Percentiles rank a stretch among this genome's conserved stretches.
These are phyloP conservation scores for Antrodiella citrinella DNA, from an alignment of 768 basidiomycete species.

Conservation along the genomic window DNA sequence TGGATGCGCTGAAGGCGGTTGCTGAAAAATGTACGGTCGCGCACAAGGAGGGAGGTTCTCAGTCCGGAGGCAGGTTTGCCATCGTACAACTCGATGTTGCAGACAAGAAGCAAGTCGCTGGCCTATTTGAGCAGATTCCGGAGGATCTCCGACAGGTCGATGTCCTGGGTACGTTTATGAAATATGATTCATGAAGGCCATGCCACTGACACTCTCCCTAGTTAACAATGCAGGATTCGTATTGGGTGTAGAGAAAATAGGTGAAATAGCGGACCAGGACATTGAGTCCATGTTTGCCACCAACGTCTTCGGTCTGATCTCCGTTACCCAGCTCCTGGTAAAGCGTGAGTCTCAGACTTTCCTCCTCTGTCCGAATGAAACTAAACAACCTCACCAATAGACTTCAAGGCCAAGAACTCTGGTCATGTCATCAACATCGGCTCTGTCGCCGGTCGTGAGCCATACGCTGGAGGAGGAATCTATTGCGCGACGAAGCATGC, in stretches of 20 bases:
- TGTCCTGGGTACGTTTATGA: constrained; percentile 57
- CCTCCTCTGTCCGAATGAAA: neutral
- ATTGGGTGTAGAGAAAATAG: constrained; percentile 79
- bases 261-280: constrained; percentile 68
- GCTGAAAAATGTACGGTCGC: constrained; percentile 58
- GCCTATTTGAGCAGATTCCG: constrained; percentile 66
- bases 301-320: constrained; percentile 76
- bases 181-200: too few relatives aligned
- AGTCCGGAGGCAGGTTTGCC: constrained; percentile 72
- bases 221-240: constrained; percentile 89
- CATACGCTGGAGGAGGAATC: constrained; percentile 87
- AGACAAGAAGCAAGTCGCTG: constrained; percentile 63
- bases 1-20: constrained; percentile 64
- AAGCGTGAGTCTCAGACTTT: constrained; percentile 16
- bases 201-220: too few relatives aligned
- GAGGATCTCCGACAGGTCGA: constrained; percentile 66
- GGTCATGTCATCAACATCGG: constrained; percentile 95
- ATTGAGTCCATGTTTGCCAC: constrained; percentile 53
- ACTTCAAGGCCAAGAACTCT: constrained; percentile 32
- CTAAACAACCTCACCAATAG: constrained; percentile 5
- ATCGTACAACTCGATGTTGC: constrained; percentile 72
- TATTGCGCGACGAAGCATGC: constrained; percentile 91
- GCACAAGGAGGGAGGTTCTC: constrained; percentile 63
- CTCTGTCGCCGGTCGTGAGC: constrained; percentile 65
- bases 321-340: constrained; percentile 60